Conservation (phyloP, 768 basidiomycete species). For the Floccularia luteovirens region DNA sequence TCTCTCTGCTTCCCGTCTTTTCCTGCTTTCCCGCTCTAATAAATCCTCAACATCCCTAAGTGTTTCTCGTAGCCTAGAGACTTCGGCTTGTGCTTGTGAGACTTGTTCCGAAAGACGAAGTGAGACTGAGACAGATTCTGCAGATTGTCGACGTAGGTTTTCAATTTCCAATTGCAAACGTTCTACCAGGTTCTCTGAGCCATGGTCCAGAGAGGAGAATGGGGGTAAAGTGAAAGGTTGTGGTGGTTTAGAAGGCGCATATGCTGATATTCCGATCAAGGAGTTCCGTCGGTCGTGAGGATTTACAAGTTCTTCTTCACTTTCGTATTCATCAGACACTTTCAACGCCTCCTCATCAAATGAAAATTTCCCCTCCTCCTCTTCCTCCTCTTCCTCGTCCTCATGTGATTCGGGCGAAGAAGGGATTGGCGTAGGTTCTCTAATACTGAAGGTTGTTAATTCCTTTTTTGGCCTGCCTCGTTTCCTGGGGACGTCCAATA, state of each 20-base stretch:
- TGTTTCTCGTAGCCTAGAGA: constrained; percentile 43
- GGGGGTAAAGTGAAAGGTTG: constrained; percentile 35
- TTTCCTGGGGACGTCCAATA: constrained; percentile 21
- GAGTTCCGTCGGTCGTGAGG: constrained; percentile 37
- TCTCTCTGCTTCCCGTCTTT: constrained; percentile 53
- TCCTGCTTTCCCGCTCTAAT: constrained; percentile 52
- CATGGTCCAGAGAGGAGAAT: constrained; percentile 27
- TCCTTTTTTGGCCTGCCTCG: constrained; percentile 32
- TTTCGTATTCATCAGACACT: constrained; percentile 56
- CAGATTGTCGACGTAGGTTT: constrained; percentile 54
- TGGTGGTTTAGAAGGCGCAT: constrained; percentile 16
- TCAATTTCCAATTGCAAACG: constrained; percentile 61
- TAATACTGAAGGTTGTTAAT: constrained; percentile 2
- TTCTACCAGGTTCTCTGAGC: constrained; percentile 40
- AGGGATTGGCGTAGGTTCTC: constrained; percentile 3
- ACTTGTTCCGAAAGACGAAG: constrained; percentile 64
- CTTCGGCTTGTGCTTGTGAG: constrained; percentile 56
- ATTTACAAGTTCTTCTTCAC: constrained; percentile 55
- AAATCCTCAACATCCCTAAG: constrained; percentile 48
- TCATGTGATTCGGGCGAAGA: constrained; percentile 12
- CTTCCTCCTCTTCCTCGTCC: constrained; percentile 14
- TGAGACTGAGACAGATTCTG: constrained; percentile 61
- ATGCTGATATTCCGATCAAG: constrained; percentile 26
- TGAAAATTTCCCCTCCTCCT: constrained; percentile 4
- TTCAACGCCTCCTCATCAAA: constrained; percentile 11